Percentiles rank a stretch among this genome's conserved stretches.
These are phyloP conservation scores for Entamoeba invadens DNA, from an alignment of 208 protist genomes.

Conservation along the genomic window DNA sequence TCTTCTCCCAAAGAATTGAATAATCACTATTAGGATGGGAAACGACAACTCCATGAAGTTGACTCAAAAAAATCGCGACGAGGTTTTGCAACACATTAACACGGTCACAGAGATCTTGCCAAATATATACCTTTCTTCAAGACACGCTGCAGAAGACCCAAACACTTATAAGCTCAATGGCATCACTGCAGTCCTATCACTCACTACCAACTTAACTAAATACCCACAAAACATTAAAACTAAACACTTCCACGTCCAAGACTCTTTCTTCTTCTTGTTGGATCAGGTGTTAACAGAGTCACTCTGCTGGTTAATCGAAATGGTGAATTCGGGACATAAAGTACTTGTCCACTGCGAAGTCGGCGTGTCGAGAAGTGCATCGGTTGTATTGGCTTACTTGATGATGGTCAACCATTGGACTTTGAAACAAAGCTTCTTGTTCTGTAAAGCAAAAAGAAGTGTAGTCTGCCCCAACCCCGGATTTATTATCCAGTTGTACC, in stretches of 20 bases:
- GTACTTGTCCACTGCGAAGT: constrained; percentile 76
- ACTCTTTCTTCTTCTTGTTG: not conserved
- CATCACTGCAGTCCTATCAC: not conserved
- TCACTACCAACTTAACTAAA: not conserved
- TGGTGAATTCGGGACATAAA: constrained; percentile 44
- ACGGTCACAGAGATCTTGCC: not conserved
- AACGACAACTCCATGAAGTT: too few species aligned
- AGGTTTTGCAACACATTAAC: too few species aligned
- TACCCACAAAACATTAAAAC: not conserved
- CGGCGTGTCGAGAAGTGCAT: constrained; percentile 63
- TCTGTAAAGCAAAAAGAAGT: constrained; percentile 49
- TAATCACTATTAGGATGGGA: too few species aligned
- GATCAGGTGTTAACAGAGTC: constrained; percentile 34
- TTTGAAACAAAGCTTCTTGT: constrained; percentile 58
- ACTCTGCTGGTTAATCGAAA: constrained; percentile 58
- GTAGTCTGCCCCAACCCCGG: constrained; percentile 65
- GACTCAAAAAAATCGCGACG: too few species aligned
- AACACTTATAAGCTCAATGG: not conserved
- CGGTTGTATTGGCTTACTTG: constrained; percentile 63
- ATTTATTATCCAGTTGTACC: constrained; percentile 60
- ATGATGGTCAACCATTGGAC: constrained; percentile 60
- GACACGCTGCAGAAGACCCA: not conserved
- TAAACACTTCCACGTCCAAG: not conserved
- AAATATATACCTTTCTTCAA: not conserved
- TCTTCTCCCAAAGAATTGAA: too few species aligned